A percentile compares a stretch with the other conserved stretches of the same genome.
These are phyloP conservation scores for Effrenium voratum DNA, from an alignment of 73 alveolate genomes.

Conservation along the genomic window DNA sequence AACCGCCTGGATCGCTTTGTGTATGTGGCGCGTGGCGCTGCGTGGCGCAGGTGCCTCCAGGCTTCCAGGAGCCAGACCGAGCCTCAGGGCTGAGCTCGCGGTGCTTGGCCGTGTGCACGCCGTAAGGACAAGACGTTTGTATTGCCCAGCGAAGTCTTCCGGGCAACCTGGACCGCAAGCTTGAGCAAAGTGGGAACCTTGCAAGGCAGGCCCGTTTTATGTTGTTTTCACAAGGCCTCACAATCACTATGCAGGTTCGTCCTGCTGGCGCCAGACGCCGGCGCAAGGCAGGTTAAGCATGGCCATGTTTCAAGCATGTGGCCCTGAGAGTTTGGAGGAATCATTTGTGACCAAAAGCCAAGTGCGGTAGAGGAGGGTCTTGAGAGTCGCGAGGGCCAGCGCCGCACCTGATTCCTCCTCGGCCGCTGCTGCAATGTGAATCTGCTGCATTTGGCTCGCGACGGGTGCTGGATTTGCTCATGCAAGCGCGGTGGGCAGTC, in stretches of 20 bases:
- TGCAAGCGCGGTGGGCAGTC: too few relatives aligned
- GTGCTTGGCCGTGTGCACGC: constrained; percentile 9
- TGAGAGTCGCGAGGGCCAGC: constrained; percentile 22
- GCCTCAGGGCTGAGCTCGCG: too few relatives aligned
- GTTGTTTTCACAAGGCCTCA: not conserved
- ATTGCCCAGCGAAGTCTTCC: constrained; percentile 7
- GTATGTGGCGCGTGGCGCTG: too few relatives aligned
- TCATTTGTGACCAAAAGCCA: too few relatives aligned
- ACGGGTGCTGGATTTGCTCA: not conserved
- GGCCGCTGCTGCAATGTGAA: constrained; percentile 53
- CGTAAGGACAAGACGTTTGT: constrained; percentile 17
- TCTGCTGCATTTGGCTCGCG: not conserved
- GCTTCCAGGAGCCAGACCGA: too few relatives aligned
- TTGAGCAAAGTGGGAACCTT: constrained; percentile 14
- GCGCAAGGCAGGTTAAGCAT: constrained; percentile 17
- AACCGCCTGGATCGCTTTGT: too few relatives aligned
- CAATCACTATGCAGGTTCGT: not conserved
- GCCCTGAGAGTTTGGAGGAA: too few relatives aligned
- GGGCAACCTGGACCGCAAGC: constrained; percentile 36
- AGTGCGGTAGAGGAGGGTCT: too few relatives aligned
- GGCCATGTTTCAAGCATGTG: too few relatives aligned
- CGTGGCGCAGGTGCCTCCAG: too few relatives aligned
- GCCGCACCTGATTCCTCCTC: constrained; percentile 59
- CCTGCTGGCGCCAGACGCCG: constrained; percentile 26
- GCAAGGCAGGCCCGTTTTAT: not conserved